These are phyloP conservation scores for Aspergillus pseudoglaucus DNA, from an alignment of 2,329 filamentous ascomycete species.

Conservation along the genomic window DNA sequence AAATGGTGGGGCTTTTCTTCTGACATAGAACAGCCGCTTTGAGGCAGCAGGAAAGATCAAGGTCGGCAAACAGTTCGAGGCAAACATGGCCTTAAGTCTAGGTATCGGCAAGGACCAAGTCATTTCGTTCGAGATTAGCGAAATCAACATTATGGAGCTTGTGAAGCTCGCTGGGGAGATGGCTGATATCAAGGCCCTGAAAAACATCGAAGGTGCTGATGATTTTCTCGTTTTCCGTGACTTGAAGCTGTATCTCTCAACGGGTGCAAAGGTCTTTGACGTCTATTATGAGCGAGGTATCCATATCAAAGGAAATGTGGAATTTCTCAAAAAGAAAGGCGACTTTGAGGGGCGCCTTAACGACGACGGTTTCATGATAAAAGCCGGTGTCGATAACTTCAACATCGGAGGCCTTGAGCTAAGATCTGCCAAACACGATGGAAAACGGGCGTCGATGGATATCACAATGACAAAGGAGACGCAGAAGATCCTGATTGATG, in stretches of 20 bases:
- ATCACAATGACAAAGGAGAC: conserved; percentile 1
- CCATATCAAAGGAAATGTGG: background rate
- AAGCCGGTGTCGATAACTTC: background rate
- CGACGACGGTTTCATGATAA: background rate
- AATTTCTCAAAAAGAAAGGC: background rate
- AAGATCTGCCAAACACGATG: background rate
- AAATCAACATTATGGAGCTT: background rate
- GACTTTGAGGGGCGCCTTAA: background rate
- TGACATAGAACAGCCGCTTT: background rate
- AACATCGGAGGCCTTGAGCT: background rate
- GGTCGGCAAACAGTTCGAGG: background rate
- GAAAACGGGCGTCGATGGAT: background rate
- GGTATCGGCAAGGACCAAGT: background rate
- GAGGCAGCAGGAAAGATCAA: background rate
- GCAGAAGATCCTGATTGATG: background rate
- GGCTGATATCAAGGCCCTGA: background rate
- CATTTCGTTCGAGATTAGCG: background rate
- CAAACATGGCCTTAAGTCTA: background rate
- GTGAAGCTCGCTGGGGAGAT: background rate
- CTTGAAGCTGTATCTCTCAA: background rate
- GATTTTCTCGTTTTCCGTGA: background rate
- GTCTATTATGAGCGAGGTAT: background rate
- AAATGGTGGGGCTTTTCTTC: background rate
- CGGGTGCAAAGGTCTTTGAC: background rate
- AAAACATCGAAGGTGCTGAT: background rate